Conservation (phyloP, 164 flowering plant genomes). For the Umbellularia californica region DNA sequence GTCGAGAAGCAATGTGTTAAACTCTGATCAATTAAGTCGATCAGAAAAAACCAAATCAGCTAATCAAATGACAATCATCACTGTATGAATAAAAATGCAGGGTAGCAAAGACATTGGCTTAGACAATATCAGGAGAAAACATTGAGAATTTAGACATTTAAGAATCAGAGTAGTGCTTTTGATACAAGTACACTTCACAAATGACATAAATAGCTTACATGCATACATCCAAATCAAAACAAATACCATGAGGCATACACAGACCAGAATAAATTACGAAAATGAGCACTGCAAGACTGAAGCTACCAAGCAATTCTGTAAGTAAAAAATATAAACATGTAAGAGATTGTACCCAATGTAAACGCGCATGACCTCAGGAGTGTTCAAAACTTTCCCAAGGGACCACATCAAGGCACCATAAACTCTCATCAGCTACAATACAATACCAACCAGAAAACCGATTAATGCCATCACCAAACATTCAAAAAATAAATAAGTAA, state of each 20-base stretch:
- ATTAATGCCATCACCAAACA: neutral
- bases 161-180: neutral
- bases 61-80: constrained; percentile 1
- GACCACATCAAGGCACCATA: constrained; percentile 99
- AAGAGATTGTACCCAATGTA: constrained; percentile 77
- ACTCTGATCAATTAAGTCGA: neutral
- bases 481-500: neutral
- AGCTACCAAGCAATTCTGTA: neutral
- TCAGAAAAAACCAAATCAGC: neutral
- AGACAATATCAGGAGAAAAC: neutral
- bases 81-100: neutral
- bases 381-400: constrained; percentile 90
- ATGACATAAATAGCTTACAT: neutral
- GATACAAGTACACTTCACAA: neutral
- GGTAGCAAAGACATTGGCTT: neutral
- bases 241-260: neutral
- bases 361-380: constrained; percentile 90
- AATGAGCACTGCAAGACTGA: neutral
- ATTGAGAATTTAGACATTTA: neutral
- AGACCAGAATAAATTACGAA: neutral
- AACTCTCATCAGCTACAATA: constrained; percentile 63
- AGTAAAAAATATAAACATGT: neutral
- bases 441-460: neutral
- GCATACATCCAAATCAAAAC: constrained; percentile 7
- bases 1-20: constrained; percentile 4